phyloP scores from a whole-genome alignment of 2,329 filamentous ascomycete genomes.

The Raffaelea albimanens region DNA sequence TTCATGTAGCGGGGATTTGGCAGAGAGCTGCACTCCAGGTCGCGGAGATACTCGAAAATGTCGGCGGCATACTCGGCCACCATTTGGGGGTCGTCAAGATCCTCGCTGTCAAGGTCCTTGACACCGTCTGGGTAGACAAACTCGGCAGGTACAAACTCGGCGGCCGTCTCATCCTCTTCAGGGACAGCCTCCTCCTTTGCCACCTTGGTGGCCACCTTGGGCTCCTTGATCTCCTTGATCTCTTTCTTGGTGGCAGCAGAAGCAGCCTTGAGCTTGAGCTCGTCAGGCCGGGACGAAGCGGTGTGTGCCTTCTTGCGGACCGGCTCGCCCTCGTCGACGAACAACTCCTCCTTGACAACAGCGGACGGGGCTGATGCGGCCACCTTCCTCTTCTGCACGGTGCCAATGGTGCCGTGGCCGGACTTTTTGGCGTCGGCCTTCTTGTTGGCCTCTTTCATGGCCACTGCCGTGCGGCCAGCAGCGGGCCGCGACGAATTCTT shows the following conservation, averaged over 20 bases:
- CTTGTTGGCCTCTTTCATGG: slow-evolving; percentile 36
- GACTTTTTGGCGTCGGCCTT: slow-evolving; percentile 64
- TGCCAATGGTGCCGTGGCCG: slow-evolving; percentile 57
- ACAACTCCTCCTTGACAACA: slow-evolving; percentile 49
- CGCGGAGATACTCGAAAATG: slow-evolving; percentile 90
- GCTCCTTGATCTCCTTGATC: slow-evolving; percentile 18
- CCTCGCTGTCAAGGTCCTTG: slow-evolving; percentile 72
- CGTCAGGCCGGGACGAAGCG: slow-evolving; percentile 28
- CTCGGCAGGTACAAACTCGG: slow-evolving; percentile 17
- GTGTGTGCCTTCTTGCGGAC: slow-evolving; percentile 55
- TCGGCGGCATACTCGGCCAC: slow-evolving; percentile 94
- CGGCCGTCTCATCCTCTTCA: slow-evolving; percentile 16
- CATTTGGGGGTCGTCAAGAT: slow-evolving; percentile 91
- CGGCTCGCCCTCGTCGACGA: slow-evolving; percentile 58
- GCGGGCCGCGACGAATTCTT: slow-evolving; percentile 62
- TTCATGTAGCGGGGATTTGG: slow-evolving; percentile 94
- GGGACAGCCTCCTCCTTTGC: slow-evolving; percentile 18
- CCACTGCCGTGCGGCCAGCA: slow-evolving; percentile 47
- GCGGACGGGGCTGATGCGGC: slow-evolving; percentile 28
- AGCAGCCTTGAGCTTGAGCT: neutral
- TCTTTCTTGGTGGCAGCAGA: too few relatives aligned
- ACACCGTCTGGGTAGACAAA: slow-evolving; percentile 28
- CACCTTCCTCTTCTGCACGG: slow-evolving; percentile 59
- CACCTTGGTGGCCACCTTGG: slow-evolving; percentile 15
- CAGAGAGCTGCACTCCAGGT: slow-evolving; percentile 68